Base-by-base conservation (phyloP, 2,329 filamentous ascomycete genomes). In the Penicillium sp. region DNA sequence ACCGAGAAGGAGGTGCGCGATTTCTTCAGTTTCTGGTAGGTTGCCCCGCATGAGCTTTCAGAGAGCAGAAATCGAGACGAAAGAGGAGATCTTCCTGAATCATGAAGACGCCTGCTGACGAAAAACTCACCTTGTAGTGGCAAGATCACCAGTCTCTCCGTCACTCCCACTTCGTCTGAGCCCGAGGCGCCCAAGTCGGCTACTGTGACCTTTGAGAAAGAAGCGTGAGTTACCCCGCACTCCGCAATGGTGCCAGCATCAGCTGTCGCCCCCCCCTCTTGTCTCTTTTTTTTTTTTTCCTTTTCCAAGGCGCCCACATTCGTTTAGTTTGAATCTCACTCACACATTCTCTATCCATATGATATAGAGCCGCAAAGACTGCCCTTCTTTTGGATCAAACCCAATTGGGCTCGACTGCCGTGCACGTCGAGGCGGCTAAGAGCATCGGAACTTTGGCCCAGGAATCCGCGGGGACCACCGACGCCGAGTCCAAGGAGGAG, bases 321-420 rank as follows among this genome's bases (percentile, higher is more conserved):
- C n/a, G 32, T 42, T 25, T 11, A 12, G 11, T 33, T n/a, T 27
- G 25, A 48, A 34, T 43, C 34, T 54, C 45, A 32, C 41, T 48
- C 47, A 48, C 28, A 26, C 24, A 13, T 33, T 8, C 28, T 29
- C 11, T 25, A 39, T 36, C 7, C 24, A 39, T 12, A 24, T n/a
- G n/a, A n/a, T 29, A 36, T 45, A 76, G 73, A 11, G 93, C 93
- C 43, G 90, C 91, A 51, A 96, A 95, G 78, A 98, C 93, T 24
- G 93, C 93, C 26, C 86, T 96, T 36, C 86, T 98, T 50, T 84
- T 98, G 56, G 91, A 97, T 75, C 94, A 95, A 78, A 98, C 93
- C 45, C 87, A 95, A 73, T 86, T 98, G 43, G 90, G 90, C 55
- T 71, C 77, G 42, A 76, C 79, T 48, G 75, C 85, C 50, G 88